Evolutionary conservation across 176 grass and related monocot species (phyloP), one percentile per base, ranked within the genome.

Genomic region (Metroxylon sagu): DNA sequence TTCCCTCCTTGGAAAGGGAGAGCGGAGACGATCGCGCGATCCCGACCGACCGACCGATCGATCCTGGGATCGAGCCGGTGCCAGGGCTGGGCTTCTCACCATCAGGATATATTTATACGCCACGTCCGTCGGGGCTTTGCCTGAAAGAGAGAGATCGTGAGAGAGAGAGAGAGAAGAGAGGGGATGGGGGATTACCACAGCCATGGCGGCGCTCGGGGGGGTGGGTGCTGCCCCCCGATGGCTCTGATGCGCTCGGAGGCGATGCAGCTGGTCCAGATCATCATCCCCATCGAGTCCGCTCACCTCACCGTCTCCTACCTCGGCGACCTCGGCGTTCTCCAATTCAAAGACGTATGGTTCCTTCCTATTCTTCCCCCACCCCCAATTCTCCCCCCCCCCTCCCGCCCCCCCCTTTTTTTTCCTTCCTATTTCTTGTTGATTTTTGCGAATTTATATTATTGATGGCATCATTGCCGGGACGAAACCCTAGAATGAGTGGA

Each of bases 211-310:
- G 25, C 25, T 17, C 48, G 16, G 43, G 18, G 74, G 31, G 66
- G 57, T 69, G 93, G 93, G 29, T 98, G 93, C 64, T 83, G 82
- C 72, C 88, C 93, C 26, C 7, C 74, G 28, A 90, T 90, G 91
- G 91, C 90, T 87, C 91, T 96, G 80, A 82, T 96, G 91, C 91
- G 91, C 70, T 96, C 91, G 61, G 91, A 90, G 80, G 77, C 62
- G 77, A 96, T 96, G 91, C 88, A 92, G 76, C 93, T 98, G 2
- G 87, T 85, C 56, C 93, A 91, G 84, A 81, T 98, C 76, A 92
- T 98, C 67, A 85, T 98, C 66, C 93, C 93, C 16, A 77, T 86
- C 4, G 93, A 98, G 64, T 98, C 88, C 31, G 76, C 84, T 30
- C 88, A 98, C 72, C 57, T 75, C 52, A 85, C 93, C 30, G 64